Conservation (phyloP, 768 basidiomycete genomes). For the Dioszegia hungarica region DNA sequence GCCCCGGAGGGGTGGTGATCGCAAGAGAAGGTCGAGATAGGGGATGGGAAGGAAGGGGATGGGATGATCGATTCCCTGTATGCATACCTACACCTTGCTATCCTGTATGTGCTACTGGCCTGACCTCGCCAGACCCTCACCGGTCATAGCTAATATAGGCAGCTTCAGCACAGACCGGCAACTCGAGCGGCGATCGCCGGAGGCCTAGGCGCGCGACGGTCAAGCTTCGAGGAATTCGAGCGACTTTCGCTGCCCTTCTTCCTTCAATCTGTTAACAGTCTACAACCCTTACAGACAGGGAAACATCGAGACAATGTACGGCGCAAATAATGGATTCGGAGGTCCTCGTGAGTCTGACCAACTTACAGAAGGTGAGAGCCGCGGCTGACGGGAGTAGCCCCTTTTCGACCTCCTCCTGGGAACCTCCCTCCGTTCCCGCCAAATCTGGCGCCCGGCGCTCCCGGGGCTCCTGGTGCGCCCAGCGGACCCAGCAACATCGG, state of each 20-base stretch:
- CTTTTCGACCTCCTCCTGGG: slow-evolving; percentile 26
- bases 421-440: slow-evolving; percentile 41
- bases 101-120: too few species aligned
- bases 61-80: too few species aligned
- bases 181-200: background rate
- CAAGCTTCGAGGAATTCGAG: too few species aligned
- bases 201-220: too few species aligned
- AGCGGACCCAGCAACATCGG: too few species aligned
- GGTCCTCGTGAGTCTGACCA: slow-evolving; percentile 18
- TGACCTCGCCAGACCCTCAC: too few species aligned
- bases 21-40: slow-evolving; percentile 11
- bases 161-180: background rate
- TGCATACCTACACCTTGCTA: too few species aligned
- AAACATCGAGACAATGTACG: too few species aligned
- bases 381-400: slow-evolving; percentile 19
- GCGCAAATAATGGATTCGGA: slow-evolving; percentile 12
- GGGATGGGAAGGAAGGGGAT: background rate
- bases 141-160: background rate
- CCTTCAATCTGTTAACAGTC: too few species aligned
- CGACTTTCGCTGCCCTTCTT: too few species aligned
- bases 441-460: slow-evolving; percentile 14
- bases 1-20: background rate
- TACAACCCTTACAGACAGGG: too few species aligned
- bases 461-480: too few species aligned
- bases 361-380: background rate